Conservation (phyloP, 305 asterid genomes). For the Solanum aculeatissimum region DNA sequence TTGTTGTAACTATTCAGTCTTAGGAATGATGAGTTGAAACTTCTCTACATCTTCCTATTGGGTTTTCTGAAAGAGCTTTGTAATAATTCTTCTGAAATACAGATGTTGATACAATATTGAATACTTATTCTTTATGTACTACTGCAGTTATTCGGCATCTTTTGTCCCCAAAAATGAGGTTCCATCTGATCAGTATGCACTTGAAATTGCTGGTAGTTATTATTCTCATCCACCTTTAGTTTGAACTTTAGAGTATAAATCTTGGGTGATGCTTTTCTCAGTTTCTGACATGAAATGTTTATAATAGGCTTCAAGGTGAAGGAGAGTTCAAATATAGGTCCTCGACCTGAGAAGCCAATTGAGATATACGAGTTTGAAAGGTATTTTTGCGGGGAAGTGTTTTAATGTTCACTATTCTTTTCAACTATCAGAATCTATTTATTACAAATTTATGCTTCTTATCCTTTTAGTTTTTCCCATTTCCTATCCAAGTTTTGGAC, state of each 20-base stretch:
- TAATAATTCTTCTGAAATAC: not conserved
- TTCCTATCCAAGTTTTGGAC: not conserved
- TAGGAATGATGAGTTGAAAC: not conserved
- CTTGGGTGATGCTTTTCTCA: not conserved
- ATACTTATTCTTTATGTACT: not conserved
- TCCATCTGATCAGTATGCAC: conserved; percentile 69
- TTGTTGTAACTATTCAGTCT: not conserved
- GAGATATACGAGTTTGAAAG: conserved; percentile 85
- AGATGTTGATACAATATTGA: not conserved
- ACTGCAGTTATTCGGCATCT: conserved; percentile 66
- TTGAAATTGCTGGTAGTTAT: conserved; percentile 65
- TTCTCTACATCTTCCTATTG: not conserved
- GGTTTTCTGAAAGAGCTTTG: not conserved
- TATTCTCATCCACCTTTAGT: not conserved
- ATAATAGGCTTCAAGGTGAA: conserved; percentile 66
- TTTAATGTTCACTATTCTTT: not conserved
- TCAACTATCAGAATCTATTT: not conserved
- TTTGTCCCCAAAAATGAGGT: conserved; percentile 58
- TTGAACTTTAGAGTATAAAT: not conserved
- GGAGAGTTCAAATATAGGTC: conserved; percentile 78
- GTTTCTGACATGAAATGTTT: not conserved
- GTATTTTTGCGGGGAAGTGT: conserved; percentile 13
- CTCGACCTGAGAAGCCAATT: conserved; percentile 87
- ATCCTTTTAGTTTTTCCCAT: not conserved
- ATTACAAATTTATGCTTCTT: not conserved